These are phyloP conservation scores for Mrakia blollopis DNA, from an alignment of 768 basidiomycete species.

Conservation along the genomic window DNA sequence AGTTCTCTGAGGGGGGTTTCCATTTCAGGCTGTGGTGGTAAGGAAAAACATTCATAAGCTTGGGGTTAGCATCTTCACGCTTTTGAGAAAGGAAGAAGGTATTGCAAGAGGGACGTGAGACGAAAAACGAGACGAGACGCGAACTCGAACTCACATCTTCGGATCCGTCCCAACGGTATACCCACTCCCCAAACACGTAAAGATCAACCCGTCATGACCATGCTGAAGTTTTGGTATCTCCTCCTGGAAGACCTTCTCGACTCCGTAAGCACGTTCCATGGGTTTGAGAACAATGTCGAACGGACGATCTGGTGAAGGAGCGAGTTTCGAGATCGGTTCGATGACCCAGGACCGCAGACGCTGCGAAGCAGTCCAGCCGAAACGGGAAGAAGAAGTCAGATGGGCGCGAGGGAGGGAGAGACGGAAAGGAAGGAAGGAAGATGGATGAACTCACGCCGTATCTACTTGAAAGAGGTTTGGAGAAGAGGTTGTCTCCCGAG, in stretches of 20 bases:
- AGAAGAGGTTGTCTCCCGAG: conserved; percentile 81
- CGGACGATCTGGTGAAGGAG: background rate
- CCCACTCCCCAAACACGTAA: conserved; percentile 78
- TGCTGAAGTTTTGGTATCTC: conserved; percentile 84
- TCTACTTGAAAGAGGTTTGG: conserved; percentile 70
- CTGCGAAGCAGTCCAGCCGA: no score
- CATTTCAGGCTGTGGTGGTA: conserved; percentile 71
- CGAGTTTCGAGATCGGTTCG: conserved; percentile 62
- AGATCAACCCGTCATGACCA: conserved; percentile 92
- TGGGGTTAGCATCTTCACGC: background rate
- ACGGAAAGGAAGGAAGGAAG: no score
- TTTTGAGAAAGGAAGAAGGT: background rate
- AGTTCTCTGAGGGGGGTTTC: conserved; percentile 98
- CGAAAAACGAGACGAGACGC: background rate
- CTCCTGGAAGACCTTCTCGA: conserved; percentile 75
- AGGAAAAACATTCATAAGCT: background rate
- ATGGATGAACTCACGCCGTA: conserved; percentile 64
- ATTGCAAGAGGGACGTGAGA: background rate
- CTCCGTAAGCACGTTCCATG: conserved; percentile 78
- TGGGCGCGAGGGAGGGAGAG: background rate
- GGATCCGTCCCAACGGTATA: conserved; percentile 79
- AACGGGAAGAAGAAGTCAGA: background rate
- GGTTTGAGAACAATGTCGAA: conserved; percentile 78
- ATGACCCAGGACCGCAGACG: conserved; percentile 75
- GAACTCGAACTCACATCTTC: conserved; percentile 64